A percentile compares a stretch with the other conserved stretches of the same genome.
These are phyloP conservation scores for Paracamarosporium sp. DNA, from an alignment of 2,329 filamentous ascomycete species.

Conservation along the genomic window DNA sequence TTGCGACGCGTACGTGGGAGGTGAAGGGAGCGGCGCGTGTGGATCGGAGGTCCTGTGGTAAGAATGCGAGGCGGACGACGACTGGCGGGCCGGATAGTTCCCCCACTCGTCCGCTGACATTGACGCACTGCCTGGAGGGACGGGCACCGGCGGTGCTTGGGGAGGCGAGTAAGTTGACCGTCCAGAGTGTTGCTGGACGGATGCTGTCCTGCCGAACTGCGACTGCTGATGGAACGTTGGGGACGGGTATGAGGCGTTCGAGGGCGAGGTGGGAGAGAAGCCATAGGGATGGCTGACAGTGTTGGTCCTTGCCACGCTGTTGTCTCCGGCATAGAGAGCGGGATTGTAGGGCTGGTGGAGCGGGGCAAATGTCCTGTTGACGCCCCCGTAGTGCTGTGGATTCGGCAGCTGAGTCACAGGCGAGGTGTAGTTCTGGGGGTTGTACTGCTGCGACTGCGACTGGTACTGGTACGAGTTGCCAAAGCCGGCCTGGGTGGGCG, in stretches of 20 bases:
- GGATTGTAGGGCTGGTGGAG: conserved; percentile 53
- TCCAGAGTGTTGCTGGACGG: conserved; percentile 30
- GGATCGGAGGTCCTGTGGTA: conserved; percentile 37
- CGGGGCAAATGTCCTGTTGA: conserved; percentile 44
- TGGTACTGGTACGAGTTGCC: conserved; percentile 46
- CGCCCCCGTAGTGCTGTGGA: conserved; percentile 65
- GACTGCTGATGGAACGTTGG: conserved; percentile 39
- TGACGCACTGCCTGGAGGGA: conserved; percentile 40
- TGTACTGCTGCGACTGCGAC: conserved; percentile 57
- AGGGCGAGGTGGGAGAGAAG: conserved; percentile 44
- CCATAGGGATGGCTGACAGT: conserved; percentile 44
- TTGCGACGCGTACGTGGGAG: conserved; percentile 33
- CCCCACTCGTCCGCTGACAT: conserved; percentile 44
- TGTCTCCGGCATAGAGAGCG: conserved; percentile 52
- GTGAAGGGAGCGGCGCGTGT: conserved; percentile 45
- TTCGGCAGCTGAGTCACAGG: conserved; percentile 57
- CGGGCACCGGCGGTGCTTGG: conserved; percentile 45
- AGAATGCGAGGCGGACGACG: conserved; percentile 35
- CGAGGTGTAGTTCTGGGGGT: conserved; percentile 67
- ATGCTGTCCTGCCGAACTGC: conserved; percentile 39
- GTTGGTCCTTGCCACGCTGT: conserved; percentile 35
- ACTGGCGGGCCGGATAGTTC: conserved; percentile 35
- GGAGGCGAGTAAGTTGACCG: conserved; percentile 43
- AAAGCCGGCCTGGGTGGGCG: conserved; percentile 34
- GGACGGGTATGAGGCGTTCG: conserved; percentile 35